Base-by-base conservation (phyloP, 345 rosid species). In the Schrenkiella parvula region DNA sequence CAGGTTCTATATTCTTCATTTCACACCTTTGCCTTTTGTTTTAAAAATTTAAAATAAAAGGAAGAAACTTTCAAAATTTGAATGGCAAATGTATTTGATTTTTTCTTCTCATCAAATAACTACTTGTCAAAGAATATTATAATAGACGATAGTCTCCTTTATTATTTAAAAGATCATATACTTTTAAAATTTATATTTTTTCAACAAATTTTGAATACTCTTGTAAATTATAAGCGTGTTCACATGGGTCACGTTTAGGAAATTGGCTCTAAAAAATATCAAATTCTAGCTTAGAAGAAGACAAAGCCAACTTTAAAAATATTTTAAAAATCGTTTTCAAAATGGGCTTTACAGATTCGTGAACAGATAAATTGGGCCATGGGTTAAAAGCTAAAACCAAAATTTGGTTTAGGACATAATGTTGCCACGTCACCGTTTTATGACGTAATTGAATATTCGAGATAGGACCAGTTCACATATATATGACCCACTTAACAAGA, bases 281-380 rank as follows among this genome's bases (percentile, higher is more conserved):
- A 66, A 18, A 52, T 9, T 31, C 19, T 2, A 57, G 59, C 25
- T 60, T 43, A 31, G 43, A 43, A 43, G 41, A 60, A 42, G 55
- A 60, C 56, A 58, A 48, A 13, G 39, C 18, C 14, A 47, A 53
- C 38, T 11, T 53, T 37, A 44, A 0, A 39, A 38, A 47, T 1
- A 8, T 28, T 25, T 42, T 4, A 11, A 64, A 58, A 22, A 62
- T 62, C 38, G 60, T 44, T 63, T 23, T 47, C 32, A 37, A 46
- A 63, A 55, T 64, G 80, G 80, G 76, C 76, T 70, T 76, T 76
- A 64, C 32, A 55, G 66, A 70, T 63, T 76, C 62, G 39, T 47
- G 61, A 76, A 56, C 22, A 76, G 76, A 56, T 70, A 41, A 75
- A 60, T 61, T 76, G 80, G 66, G 75, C 61, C 66, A 62, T 10